Evolutionary conservation across 116 monocot genomes (phyloP).

Genomic region (Cymodocea nodosa): DNA sequence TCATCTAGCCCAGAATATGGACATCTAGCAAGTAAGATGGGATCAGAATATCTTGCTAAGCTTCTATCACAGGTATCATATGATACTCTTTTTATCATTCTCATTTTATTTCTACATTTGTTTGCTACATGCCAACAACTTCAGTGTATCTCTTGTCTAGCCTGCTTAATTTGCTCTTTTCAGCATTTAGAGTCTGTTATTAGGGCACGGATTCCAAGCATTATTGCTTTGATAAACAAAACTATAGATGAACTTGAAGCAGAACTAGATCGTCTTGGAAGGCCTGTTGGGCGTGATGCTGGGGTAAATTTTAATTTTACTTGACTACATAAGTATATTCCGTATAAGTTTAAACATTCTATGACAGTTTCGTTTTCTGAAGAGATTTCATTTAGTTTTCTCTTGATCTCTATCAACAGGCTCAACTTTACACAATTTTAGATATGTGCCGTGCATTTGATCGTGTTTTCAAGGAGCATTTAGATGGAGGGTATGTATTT

Average conservation of each 20-base stretch:
- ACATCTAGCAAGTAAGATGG: slow-evolving; percentile 93
- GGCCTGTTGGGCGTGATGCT: slow-evolving; percentile 82
- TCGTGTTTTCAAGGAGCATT: slow-evolving; percentile 92
- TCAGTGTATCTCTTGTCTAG: not conserved
- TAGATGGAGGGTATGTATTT: slow-evolving; percentile 85
- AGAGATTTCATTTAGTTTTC: not conserved
- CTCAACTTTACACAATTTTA: slow-evolving; percentile 93
- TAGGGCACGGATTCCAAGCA: slow-evolving; percentile 79
- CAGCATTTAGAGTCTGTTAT: slow-evolving; percentile 97
- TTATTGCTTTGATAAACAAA: slow-evolving; percentile 85
- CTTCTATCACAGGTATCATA: slow-evolving; percentile 59
- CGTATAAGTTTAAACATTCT: not conserved
- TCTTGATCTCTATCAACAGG: slow-evolving; percentile 31
- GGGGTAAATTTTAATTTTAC: slow-evolving; percentile 46
- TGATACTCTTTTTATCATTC: not conserved
- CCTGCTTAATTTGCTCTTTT: not conserved
- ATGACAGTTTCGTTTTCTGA: not conserved
- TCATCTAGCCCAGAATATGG: slow-evolving; percentile 88
- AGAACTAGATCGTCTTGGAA: slow-evolving; percentile 79
- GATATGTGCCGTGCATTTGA: slow-evolving; percentile 99
- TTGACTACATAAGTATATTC: not conserved
- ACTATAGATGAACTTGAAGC: slow-evolving; percentile 86
- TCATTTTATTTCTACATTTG: not conserved
- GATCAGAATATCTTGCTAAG: slow-evolving; percentile 93
- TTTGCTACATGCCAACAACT: not conserved